These are phyloP conservation scores for Nidula niveotomentosa DNA, from an alignment of 1,284 basidiomycete genomes.

Conservation along the genomic window DNA sequence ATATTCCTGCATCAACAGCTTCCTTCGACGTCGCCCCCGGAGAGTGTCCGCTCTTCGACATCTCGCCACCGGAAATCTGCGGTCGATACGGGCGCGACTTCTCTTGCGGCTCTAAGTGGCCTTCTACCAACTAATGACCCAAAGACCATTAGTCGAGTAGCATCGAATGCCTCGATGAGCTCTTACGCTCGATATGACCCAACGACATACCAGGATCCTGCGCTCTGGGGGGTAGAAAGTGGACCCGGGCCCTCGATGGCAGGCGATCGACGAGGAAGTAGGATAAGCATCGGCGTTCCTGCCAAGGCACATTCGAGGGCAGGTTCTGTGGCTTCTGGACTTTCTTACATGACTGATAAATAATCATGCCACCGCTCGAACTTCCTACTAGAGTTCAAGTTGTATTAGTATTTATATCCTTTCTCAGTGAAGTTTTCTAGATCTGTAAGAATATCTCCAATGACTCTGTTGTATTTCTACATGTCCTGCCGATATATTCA, in stretches of 20 bases:
- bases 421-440: background rate
- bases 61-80: background rate
- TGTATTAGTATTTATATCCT: background rate
- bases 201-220: constrained; percentile 31
- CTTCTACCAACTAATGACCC: background rate
- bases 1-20: background rate
- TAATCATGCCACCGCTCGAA: background rate
- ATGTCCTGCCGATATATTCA: background rate
- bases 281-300: background rate
- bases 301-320: background rate
- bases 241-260: background rate
- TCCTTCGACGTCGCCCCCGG: background rate
- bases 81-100: constrained; percentile 2
- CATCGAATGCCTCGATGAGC: constrained; percentile 6
- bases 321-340: background rate
- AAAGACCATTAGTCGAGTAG: background rate
- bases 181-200: constrained; percentile 31
- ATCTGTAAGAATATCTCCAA: background rate
- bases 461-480: background rate
- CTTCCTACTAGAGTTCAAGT: background rate
- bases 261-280: background rate
- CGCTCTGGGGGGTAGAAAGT: constrained; percentile 18
- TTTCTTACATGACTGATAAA: background rate
- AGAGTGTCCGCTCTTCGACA: constrained; percentile 1
- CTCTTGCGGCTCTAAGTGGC: constrained; percentile 3